A percentile compares a stretch with the other conserved stretches of the same genome.
phyloP scores from a whole-genome alignment of 108 stramenopile genomes.

The Nitzschia sp. region DNA sequence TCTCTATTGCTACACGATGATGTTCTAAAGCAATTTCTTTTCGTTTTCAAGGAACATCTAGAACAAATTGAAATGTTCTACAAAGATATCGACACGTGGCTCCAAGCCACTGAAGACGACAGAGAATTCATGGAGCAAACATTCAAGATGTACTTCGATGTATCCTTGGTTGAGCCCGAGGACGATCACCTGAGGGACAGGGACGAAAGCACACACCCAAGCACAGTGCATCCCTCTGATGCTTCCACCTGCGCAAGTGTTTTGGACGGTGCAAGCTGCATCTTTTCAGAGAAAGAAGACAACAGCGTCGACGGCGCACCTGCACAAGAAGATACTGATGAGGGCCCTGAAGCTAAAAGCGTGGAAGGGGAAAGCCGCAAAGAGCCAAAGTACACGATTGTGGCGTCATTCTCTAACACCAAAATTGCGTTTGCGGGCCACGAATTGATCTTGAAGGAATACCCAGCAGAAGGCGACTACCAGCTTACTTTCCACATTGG shows the following conservation, averaged over 20 bases:
- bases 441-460: not conserved
- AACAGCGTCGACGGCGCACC: no score
- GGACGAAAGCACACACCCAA: not conserved
- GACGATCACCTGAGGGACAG: no score
- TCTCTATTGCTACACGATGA: conserved; percentile 5
- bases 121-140: not conserved
- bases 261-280: no score
- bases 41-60: conserved; percentile 31
- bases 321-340: no score
- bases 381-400: not conserved
- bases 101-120: not conserved
- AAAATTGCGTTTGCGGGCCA: not conserved
- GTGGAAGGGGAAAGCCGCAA: no score
- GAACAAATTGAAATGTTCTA: not conserved
- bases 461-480: not conserved
- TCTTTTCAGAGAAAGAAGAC: no score
- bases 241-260: no score
- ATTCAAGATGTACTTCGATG: not conserved
- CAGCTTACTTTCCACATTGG: not conserved
- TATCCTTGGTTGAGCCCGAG: not conserved
- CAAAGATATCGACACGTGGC: conserved; percentile 4
- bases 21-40: conserved; percentile 13
- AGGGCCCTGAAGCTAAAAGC: no score
- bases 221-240: not conserved
- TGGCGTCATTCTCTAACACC: not conserved